Conservation (phyloP, 331 rosid species). For the Rhamnella rubrinervis region DNA sequence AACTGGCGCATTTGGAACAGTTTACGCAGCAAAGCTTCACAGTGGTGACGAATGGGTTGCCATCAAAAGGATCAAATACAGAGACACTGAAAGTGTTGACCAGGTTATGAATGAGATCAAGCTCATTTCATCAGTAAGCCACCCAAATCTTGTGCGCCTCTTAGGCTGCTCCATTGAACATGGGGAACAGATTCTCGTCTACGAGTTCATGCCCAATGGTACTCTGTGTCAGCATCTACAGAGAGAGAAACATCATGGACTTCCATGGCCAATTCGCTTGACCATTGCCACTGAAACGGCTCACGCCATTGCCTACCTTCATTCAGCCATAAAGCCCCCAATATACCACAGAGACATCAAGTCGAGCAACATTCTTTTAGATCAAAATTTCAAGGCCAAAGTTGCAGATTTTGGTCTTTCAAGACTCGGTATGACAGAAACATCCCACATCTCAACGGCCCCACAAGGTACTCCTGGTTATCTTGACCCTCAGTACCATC, state of each 20-base stretch:
- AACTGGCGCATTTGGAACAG: constrained; percentile 91
- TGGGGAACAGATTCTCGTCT: constrained; percentile 77
- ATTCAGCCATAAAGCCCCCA: constrained; percentile 66
- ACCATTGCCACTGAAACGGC: constrained; percentile 80
- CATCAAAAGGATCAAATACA: constrained; percentile 67
- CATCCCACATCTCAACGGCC: constrained; percentile 82
- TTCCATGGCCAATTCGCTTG: constrained; percentile 73
- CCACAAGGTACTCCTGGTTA: constrained; percentile 98
- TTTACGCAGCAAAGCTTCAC: constrained; percentile 74
- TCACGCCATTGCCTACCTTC: constrained; percentile 87
- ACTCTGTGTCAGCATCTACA: constrained; percentile 77
- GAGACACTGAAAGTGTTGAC: constrained; percentile 66
- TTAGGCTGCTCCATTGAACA: constrained; percentile 81
- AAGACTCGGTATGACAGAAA: constrained; percentile 71
- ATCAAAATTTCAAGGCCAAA: constrained; percentile 56
- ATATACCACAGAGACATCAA: constrained; percentile 90
- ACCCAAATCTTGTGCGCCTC: constrained; percentile 75
- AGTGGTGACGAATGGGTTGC: constrained; percentile 66
- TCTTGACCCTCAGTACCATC: constrained; percentile 94
- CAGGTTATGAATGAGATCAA: constrained; percentile 85
- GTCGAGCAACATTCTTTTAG: constrained; percentile 84
- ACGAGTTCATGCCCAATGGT: constrained; percentile 92
- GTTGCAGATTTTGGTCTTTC: constrained; percentile 97
- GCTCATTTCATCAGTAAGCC: constrained; percentile 75
- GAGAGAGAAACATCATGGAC: constrained; percentile 70